Evolutionary conservation across 23 red algal genomes (phyloP), one percentile per base, ranked within the genome.

Genomic region (Agarophyton chilense): DNA sequence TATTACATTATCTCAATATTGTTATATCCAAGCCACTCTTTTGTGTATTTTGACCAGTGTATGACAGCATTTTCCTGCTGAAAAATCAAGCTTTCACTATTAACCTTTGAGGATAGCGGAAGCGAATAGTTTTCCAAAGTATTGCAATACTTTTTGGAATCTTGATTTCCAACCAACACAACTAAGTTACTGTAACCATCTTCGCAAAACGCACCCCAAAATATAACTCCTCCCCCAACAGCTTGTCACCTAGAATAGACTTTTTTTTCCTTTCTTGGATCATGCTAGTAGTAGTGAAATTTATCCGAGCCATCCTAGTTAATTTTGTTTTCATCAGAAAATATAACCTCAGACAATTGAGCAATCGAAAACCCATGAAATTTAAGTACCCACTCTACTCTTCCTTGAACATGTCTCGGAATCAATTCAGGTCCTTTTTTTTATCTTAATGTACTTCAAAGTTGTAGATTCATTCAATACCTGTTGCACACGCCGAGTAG

Each of bases 291-390:
- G 53, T 58, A 82, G 24, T 17, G 19, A 5, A 82, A 61, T n/a
- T 50, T 24, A 82, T 61, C 50, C 19, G 6, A 50, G 29, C 49
- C 78, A 40, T 82, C 45, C 47, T 60, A 36, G 53, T 3, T 60
- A 62, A 60, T 60, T 41, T 82, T 82, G 24, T 82, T 82, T 24
- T 82, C 78, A 42, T 82, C 52, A 33, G 78, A 47, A 47, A 47
- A 47, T 6, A 47, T 47, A 9, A 47, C 44, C 12, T 47, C n/a
- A n/a, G n/a, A n/a, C n/a, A n/a, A n/a, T n/a, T n/a, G n/a, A n/a
- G n/a, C n/a, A n/a, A n/a, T n/a, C n/a, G n/a, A n/a, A n/a, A n/a
- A n/a, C n/a, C n/a, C n/a, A n/a, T n/a, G n/a, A n/a, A n/a, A n/a
- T n/a, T n/a, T n/a, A n/a, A n/a, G n/a, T n/a, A n/a, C n/a, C n/a